Evolutionary conservation across 2,329 filamentous ascomycete genomes (phyloP).

Genomic region (Phialophora macrospora): DNA sequence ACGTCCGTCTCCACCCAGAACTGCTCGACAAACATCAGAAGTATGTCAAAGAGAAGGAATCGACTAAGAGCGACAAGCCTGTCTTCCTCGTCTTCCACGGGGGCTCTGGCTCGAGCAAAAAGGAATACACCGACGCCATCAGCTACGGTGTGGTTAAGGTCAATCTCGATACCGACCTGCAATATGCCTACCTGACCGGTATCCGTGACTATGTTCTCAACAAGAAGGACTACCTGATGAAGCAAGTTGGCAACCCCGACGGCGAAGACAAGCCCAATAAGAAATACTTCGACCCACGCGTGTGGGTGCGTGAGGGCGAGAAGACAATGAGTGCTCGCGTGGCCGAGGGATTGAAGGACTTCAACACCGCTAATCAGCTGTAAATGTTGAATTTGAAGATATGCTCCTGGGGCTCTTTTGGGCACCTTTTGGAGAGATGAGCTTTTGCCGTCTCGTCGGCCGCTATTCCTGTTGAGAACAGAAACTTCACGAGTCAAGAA

Average conservation of each 20-base stretch:
- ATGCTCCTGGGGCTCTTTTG: background rate
- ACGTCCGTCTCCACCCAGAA: slow-evolving; percentile 95
- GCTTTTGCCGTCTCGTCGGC: background rate
- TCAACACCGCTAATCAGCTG: slow-evolving; percentile 80
- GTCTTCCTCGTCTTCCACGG: slow-evolving; percentile 99
- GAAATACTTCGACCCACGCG: slow-evolving; percentile 88
- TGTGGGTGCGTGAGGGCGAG: slow-evolving; percentile 91
- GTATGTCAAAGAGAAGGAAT: slow-evolving; percentile 81
- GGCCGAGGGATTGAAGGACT: slow-evolving; percentile 81
- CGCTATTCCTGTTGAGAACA: background rate
- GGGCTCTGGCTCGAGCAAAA: slow-evolving; percentile 86
- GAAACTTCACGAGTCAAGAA: background rate
- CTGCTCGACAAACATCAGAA: slow-evolving; percentile 96
- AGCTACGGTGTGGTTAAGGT: slow-evolving; percentile 97
- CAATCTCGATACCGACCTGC: slow-evolving; percentile 97
- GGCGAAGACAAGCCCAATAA: slow-evolving; percentile 99
- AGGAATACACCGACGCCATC: slow-evolving; percentile 90
- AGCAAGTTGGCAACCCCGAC: slow-evolving; percentile 91
- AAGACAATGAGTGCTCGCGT: slow-evolving; percentile 92
- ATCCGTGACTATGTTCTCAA: slow-evolving; percentile 92
- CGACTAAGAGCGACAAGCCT: slow-evolving; percentile 77
- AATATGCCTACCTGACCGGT: slow-evolving; percentile 90
- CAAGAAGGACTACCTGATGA: slow-evolving; percentile 93
- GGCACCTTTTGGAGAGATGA: slow-evolving; percentile 21
- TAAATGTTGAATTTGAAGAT: slow-evolving; percentile 53